These are phyloP conservation scores for Colletotrichum australisinense DNA, from an alignment of 2,329 filamentous ascomycete species.

Conservation along the genomic window DNA sequence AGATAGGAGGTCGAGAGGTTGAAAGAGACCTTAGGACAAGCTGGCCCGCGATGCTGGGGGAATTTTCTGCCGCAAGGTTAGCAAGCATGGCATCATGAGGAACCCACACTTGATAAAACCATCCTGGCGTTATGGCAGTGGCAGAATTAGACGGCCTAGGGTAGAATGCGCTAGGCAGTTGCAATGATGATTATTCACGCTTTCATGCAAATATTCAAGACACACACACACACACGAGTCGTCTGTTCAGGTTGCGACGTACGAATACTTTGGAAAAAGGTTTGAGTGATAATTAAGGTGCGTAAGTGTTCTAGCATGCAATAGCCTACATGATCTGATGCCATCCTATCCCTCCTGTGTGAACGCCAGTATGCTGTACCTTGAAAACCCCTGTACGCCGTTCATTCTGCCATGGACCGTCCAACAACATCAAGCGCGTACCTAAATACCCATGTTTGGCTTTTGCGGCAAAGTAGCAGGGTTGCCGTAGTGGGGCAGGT, in stretches of 20 bases:
- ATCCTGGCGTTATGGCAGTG: conserved; percentile 39
- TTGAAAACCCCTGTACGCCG: conserved; percentile 27
- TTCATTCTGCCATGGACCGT: conserved; percentile 33
- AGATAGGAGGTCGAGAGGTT: conserved; percentile 3
- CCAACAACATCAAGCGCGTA: conserved; percentile 25
- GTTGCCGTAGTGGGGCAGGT: conserved; percentile 69
- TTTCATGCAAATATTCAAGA: conserved; percentile 29
- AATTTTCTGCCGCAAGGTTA: conserved; percentile 34
- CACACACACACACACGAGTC: neutral
- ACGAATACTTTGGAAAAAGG: conserved; percentile 3
- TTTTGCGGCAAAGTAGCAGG: conserved; percentile 70
- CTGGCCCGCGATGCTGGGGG: conserved; percentile 6
- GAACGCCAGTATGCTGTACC: conserved; percentile 35
- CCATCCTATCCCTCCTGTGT: conserved; percentile 32
- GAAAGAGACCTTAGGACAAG: conserved; percentile 19
- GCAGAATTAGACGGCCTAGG: conserved; percentile 37
- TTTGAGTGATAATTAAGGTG: conserved; percentile 34
- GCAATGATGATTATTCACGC: conserved; percentile 36
- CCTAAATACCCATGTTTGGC: conserved; percentile 55
- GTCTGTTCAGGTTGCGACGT: neutral
- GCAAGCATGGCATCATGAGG: conserved; percentile 36
- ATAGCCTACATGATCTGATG: conserved; percentile 34
- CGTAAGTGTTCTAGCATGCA: conserved; percentile 35
- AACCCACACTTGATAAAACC: conserved; percentile 36
- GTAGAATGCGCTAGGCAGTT: conserved; percentile 35